Evolutionary conservation across 352 stramenopile genomes (phyloP).

Genomic region (Phytophthora quininea): DNA sequence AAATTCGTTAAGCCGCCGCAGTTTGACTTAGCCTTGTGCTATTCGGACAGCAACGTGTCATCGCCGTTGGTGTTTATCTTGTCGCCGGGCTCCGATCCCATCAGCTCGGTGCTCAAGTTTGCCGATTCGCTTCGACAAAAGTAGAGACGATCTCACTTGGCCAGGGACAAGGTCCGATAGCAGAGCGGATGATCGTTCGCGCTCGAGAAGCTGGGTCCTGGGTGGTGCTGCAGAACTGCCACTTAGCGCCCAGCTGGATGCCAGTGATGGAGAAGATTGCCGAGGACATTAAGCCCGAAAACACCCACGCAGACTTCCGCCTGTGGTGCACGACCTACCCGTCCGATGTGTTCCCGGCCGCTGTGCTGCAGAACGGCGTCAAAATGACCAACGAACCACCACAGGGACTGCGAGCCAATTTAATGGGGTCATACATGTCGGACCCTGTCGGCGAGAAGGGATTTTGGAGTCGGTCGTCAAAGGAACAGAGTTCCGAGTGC

Average conservation of each 20-base stretch:
- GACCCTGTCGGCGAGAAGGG: slow-evolving; percentile 90
- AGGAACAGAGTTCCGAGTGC: slow-evolving; percentile 80
- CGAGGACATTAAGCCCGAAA: slow-evolving; percentile 82
- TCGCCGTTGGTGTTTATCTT: slow-evolving; percentile 94
- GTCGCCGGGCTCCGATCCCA: slow-evolving; percentile 91
- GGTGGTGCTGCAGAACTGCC: slow-evolving; percentile 93
- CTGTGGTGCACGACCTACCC: slow-evolving; percentile 96
- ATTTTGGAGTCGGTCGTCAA: slow-evolving; percentile 89
- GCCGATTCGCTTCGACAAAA: slow-evolving; percentile 76
- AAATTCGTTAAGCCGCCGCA: slow-evolving; percentile 91
- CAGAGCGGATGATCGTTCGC: slow-evolving; percentile 88
- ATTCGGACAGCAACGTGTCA: slow-evolving; percentile 84
- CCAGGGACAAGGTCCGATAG: slow-evolving; percentile 92
- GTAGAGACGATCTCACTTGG: slow-evolving; percentile 92
- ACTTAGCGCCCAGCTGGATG: slow-evolving; percentile 94
- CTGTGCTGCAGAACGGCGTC: slow-evolving; percentile 95
- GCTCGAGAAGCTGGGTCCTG: slow-evolving; percentile 84
- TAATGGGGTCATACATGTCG: slow-evolving; percentile 91
- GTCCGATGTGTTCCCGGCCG: slow-evolving; percentile 92
- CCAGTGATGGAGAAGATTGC: slow-evolving; percentile 92
- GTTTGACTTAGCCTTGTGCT: slow-evolving; percentile 91
- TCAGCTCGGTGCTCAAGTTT: slow-evolving; percentile 91
- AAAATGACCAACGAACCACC: slow-evolving; percentile 97
- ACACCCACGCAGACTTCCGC: slow-evolving; percentile 89
- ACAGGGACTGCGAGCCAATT: slow-evolving; percentile 91